Evolutionary conservation across 345 rosid species (phyloP).

Genomic region (Triadica sebifera): DNA sequence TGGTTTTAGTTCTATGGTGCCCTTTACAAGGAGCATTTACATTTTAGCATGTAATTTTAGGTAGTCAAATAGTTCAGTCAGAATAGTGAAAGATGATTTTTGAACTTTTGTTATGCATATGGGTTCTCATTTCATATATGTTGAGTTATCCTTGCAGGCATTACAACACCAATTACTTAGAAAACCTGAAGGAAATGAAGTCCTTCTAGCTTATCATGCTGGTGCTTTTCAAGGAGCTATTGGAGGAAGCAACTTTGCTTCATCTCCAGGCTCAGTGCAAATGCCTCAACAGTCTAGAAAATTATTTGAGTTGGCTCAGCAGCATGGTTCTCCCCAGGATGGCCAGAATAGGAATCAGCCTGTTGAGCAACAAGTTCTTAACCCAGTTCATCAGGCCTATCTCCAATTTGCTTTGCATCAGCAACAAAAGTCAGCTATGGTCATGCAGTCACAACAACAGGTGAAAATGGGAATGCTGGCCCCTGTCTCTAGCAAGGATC

Average conservation of each 20-base stretch:
- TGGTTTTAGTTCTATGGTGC: background rate
- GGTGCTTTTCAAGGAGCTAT: conserved; percentile 66
- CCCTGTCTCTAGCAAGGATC: conserved; percentile 58
- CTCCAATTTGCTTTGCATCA: conserved; percentile 70
- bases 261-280: conserved; percentile 74
- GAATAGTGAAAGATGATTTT: background rate
- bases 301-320: conserved; percentile 71
- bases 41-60: background rate
- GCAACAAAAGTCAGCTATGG: conserved; percentile 51
- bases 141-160: conserved; percentile 41
- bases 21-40: background rate
- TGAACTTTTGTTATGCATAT: background rate
- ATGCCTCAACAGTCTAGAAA: conserved; percentile 77
- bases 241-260: conserved; percentile 61
- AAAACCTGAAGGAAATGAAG: conserved; percentile 73
- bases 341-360: conserved; percentile 58
- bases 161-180: conserved; percentile 55
- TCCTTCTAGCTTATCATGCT: conserved; percentile 71
- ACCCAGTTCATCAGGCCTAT: conserved; percentile 84
- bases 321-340: conserved; percentile 67
- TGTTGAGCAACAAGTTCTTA: conserved; percentile 61
- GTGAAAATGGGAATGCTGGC: conserved; percentile 71
- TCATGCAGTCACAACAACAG: conserved; percentile 61
- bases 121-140: background rate
- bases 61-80: background rate